Base-by-base conservation (phyloP, 306 rosid genomes). In the Phaseolus lunatus region DNA sequence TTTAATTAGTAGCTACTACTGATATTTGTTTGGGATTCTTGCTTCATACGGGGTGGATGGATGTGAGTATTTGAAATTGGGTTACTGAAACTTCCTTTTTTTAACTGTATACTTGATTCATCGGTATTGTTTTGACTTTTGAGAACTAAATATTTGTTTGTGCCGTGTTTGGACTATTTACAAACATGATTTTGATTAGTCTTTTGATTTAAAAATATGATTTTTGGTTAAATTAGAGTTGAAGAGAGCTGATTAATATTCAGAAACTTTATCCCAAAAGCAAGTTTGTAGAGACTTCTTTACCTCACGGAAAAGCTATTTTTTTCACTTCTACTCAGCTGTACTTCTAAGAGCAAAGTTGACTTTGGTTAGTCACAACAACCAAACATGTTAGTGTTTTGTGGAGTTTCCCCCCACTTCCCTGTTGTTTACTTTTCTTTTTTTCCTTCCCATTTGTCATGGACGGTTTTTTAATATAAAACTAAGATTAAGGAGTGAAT, bases 51-150 rank as follows among this genome's bases (percentile, higher is more conserved):
- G 37, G 44, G n/a, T 31, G 45, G 43, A 15, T 62, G 45, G 43
- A 29, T 33, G 15, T 62, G 44, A 16, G 11, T 16, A 62, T 62
- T 39, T 31, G 44, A 33, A 62, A 16, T 16, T 31, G 26, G 47
- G 68, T 62, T n/a, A 31, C 45, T 33, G 68, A 33, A 15, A 31
- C n/a, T 57, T n/a, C 39, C n/a, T n/a, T 3, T 58, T 26, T 58
- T 58, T 26, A 24, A 26, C 9, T n/a, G 16, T 8, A 22, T 8
- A 31, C 26, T 31, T 1, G 2, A n/a, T 33, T 61, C 31, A 15
- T 63, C 69, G 2, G 47, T n/a, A 7, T 63, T 63, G 47, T 63
- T n/a, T 71, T 78, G 35, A 37, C 44, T 70, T 61, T 62, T 62
- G 39, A 50, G 48, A 57, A 63, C 9, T 35, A 35, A 18, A 19